Conservation (phyloP, 768 basidiomycete species). For the Phallus indusiatus region DNA sequence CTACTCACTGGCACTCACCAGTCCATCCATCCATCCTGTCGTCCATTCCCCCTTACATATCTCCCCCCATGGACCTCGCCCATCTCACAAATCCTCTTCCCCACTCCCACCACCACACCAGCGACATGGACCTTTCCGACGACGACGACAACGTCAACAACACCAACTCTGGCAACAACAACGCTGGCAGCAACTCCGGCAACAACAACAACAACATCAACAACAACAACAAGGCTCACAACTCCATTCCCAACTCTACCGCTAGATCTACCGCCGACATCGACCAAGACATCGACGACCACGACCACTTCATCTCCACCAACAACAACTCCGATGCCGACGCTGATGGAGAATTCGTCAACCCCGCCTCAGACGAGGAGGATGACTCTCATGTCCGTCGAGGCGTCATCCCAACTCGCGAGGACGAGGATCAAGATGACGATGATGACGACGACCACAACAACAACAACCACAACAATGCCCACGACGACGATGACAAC, state of each 20-base stretch:
- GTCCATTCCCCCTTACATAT: background rate
- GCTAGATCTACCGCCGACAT: slow-evolving; percentile 29
- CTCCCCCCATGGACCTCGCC: slow-evolving; percentile 10
- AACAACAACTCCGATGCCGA: slow-evolving; percentile 33
- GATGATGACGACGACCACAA: background rate
- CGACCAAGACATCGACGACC: slow-evolving; percentile 42
- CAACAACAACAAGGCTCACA: slow-evolving; percentile 6
- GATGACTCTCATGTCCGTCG: background rate
- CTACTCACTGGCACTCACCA: slow-evolving; percentile 15
- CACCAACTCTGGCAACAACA: slow-evolving; percentile 38
- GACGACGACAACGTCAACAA: slow-evolving; percentile 17
- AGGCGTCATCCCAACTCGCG: too few relatives aligned
- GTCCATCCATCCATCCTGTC: slow-evolving; percentile 18
- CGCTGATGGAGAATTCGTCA: slow-evolving; percentile 9
- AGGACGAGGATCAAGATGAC: background rate
- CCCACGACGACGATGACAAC: background rate
- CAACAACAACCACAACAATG: background rate
- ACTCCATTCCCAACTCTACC: slow-evolving; percentile 10
- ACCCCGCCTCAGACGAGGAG: slow-evolving; percentile 3
- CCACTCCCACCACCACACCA: slow-evolving; percentile 4
- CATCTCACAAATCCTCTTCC: slow-evolving; percentile 1
- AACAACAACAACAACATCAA: slow-evolving; percentile 29
- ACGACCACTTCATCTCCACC: slow-evolving; percentile 20
- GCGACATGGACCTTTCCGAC: slow-evolving; percentile 10
- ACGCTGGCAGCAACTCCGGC: slow-evolving; percentile 3